Base-by-base conservation (phyloP, 2,329 filamentous ascomycete genomes). In the Ceratocystis alfenasii region DNA sequence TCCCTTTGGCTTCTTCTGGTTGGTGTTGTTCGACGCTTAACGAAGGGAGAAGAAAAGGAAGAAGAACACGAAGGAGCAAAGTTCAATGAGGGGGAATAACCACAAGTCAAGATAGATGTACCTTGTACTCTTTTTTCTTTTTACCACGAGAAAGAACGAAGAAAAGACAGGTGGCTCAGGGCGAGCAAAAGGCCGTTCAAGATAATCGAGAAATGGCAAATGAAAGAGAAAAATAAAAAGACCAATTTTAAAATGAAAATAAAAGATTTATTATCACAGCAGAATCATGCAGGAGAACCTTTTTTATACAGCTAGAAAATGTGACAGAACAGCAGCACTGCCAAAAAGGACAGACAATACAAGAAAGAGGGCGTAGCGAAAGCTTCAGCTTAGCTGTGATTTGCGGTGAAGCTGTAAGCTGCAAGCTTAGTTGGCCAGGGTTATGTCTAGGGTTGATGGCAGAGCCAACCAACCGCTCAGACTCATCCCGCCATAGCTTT, bases 261-360 rank as follows among this genome's bases (percentile, higher is more conserved):
- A 41, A 33, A 59, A 46, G 22, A 15, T 12, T 41, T 12, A 1
- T 41, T 30, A 44, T 46, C 60, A n/a, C 28, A 30, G 28, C 20
- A 59, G 7, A 5, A n/a, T 12, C 55, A 59, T 59, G 55, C 55
- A 59, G 55, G 55, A n/a, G 5, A 59, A 59, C 55, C 7, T n/a
- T 59, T 48, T 59, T 48, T 30, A 50, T 63, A 63, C 17, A 48
- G 45, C 20, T 30, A 5, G 28, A 55, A 64, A 64, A 64, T 46
- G 36, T 50, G 41, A 64, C 45, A 64, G 57, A 57, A 55, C 15
- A 41, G 50, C 46, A 50, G 33, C 50, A 33, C 17, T n/a, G 62
- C 46, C 20, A 53, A 57, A 57, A 59, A 59, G 55, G 55, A 59
- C 55, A 59, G 55, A 33, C 55, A 10, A 41, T 10, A 10, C 33